phyloP scores from a whole-genome alignment of 495 filamentous ascomycete species.

The Aspergillus heteromorphus region DNA sequence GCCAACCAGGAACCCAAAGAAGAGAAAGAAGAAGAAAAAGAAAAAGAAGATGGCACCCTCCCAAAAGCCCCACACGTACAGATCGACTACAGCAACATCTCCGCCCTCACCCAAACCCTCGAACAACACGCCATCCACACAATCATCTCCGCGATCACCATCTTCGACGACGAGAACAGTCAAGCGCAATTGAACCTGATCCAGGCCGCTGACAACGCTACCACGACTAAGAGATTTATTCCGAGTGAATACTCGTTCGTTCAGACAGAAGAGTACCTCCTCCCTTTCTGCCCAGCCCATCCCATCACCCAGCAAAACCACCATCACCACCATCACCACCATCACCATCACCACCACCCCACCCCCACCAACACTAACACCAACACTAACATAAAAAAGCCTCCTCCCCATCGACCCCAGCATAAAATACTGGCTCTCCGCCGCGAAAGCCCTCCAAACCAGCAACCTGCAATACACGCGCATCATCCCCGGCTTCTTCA shows the following conservation, averaged over 20 bases:
- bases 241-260: constrained; percentile 45
- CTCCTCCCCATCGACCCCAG: constrained; percentile 31
- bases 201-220: constrained; percentile 41
- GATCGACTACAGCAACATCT: constrained; percentile 41
- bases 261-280: constrained; percentile 29
- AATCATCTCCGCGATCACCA: constrained; percentile 45
- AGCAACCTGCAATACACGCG: constrained; percentile 41
- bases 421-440: constrained; percentile 31
- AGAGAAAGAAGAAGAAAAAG: too few relatives aligned
- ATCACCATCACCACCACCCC: too few relatives aligned
- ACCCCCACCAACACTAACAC: too few relatives aligned
- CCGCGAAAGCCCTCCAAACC: constrained; percentile 24
- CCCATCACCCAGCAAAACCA: too few relatives aligned
- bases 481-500: constrained; percentile 47
- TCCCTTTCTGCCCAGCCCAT: too few relatives aligned
- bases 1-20: constrained; percentile 5
- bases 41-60: not conserved
- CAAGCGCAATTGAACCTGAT: constrained; percentile 43
- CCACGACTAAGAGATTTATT: constrained; percentile 40
- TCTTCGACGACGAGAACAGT: constrained; percentile 29
- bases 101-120: constrained; percentile 30
- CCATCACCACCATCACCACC: too few relatives aligned
- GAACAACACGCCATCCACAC: constrained; percentile 45
- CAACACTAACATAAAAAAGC: constrained; percentile 6
- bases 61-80: constrained; percentile 16